Evolutionary conservation across 192 early-diverging fungal species (phyloP), one percentile per base, ranked within the genome.

Genomic region (Podila epigama): DNA sequence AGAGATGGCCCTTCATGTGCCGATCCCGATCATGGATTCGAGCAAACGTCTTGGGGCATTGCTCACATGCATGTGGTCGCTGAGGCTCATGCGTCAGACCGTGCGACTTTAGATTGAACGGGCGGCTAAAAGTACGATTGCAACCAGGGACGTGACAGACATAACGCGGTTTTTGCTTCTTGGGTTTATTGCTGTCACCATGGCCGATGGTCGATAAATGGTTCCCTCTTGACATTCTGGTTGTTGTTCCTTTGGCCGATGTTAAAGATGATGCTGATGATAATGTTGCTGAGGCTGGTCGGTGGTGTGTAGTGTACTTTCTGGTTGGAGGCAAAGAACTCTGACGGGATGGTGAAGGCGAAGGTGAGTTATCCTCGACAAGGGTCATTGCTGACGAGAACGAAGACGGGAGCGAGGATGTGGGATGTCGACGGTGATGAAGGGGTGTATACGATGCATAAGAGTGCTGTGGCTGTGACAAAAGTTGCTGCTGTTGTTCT

Each of bases 21-120:
- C 92, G 82, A 57, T 92, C 88, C 16, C 90, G 62, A 35, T 79
- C 95, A 62, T 97, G 94, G 75, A 94, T 90, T 3, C 95, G 86
- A 12, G 93, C 88, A 83, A 97, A 97, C 8, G 85, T 77, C 61
- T 87, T 86, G 8, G 84, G 66, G 78, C 95, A 97, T 81, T 85
- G 88, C 1, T 63, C 61, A 57, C 92, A 94, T 53, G 54, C 75
- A 68, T 85, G 88, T 25, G 92, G 92, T 9, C 90, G 85, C 59
- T 87, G 86, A 2, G 82, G 70, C 37, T 89, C 86, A 70, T 93
- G 92, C 1, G 90, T 90, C 37, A 87, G 75, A 7, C 84, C 82
- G 66, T 93, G 92, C 4, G 90, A 91, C 52, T 88, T 89, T 31
- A 91, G 84, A 51, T 93, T 91, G 70, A 91, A 91, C 35, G 85